Evolutionary conservation across 164 flowering plant species (phyloP).

Genomic region (Chloranthus sessilifolius): DNA sequence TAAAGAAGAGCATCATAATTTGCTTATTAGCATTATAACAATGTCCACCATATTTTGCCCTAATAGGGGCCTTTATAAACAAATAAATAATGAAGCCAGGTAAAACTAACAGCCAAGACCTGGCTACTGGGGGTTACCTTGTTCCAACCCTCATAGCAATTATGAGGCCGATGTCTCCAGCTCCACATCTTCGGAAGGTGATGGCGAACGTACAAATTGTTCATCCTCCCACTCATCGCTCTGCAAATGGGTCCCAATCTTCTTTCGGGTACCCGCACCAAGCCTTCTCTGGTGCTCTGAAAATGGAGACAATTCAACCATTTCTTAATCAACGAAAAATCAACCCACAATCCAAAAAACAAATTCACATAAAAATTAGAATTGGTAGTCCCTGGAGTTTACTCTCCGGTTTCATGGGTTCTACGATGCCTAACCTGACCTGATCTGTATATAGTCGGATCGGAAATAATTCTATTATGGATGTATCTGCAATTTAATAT

Average conservation of each 20-base stretch:
- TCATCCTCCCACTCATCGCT: conserved; percentile 38
- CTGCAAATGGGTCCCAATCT: conserved; percentile 21
- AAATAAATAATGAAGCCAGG: conserved; percentile 11
- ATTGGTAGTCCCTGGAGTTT: background rate
- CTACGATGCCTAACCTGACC: too few relatives aligned
- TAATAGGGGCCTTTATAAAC: conserved; percentile 32
- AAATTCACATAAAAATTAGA: background rate
- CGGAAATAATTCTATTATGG: background rate
- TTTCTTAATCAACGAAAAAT: background rate
- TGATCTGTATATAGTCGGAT: too few relatives aligned
- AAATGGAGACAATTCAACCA: background rate
- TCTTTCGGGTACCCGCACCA: conserved; percentile 30
- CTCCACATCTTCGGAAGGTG: conserved; percentile 49
- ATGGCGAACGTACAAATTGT: conserved; percentile 27
- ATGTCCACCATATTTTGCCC: conserved; percentile 15
- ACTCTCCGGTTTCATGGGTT: too few relatives aligned
- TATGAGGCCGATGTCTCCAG: conserved; percentile 30
- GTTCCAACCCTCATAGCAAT: conserved; percentile 6
- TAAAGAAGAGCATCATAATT: conserved; percentile 5
- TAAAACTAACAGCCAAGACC: conserved; percentile 1
- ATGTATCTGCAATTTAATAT: background rate
- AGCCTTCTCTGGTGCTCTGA: conserved; percentile 54
- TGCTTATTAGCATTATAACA: background rate
- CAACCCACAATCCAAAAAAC: background rate
- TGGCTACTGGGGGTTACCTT: conserved; percentile 5